These are phyloP conservation scores for Clonostachys chloroleuca DNA, from an alignment of 2,329 filamentous ascomycete genomes.

Conservation along the genomic window DNA sequence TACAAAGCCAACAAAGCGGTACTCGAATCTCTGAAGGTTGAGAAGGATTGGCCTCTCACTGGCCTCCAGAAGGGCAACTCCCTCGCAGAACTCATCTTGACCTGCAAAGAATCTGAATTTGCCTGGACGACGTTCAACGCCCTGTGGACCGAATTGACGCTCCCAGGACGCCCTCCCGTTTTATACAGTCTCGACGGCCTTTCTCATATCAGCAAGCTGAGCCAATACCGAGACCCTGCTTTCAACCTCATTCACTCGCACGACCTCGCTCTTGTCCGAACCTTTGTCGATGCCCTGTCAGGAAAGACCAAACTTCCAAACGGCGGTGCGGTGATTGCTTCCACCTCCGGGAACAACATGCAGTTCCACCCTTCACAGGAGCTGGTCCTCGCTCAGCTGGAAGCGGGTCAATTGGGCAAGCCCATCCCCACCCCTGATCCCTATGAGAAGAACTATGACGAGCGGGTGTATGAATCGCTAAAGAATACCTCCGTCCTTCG, in stretches of 20 bases:
- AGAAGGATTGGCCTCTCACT: slow-evolving; percentile 35
- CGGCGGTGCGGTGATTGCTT: slow-evolving; percentile 74
- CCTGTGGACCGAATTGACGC: slow-evolving; percentile 72
- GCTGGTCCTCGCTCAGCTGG: slow-evolving; percentile 57
- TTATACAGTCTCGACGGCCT: slow-evolving; percentile 77
- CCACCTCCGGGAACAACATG: slow-evolving; percentile 69
- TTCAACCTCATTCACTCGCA: slow-evolving; percentile 79
- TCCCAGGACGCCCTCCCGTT: slow-evolving; percentile 50
- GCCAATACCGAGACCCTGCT: slow-evolving; percentile 68
- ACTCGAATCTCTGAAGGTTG: slow-evolving; percentile 46
- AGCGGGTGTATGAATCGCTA: slow-evolving; percentile 48
- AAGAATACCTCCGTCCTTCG: slow-evolving; percentile 46
- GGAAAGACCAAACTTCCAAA: slow-evolving; percentile 56
- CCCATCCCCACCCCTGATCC: slow-evolving; percentile 40
- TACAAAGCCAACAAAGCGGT: slow-evolving; percentile 66
- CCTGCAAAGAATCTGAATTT: slow-evolving; percentile 68
- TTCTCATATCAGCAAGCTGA: slow-evolving; percentile 73
- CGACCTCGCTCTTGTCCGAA: slow-evolving; percentile 70
- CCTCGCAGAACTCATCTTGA: slow-evolving; percentile 65
- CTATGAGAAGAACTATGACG: slow-evolving; percentile 52
- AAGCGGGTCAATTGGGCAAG: slow-evolving; percentile 32
- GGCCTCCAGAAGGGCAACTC: slow-evolving; percentile 50
- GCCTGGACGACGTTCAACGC: slow-evolving; percentile 79
- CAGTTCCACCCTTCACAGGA: slow-evolving; percentile 63
- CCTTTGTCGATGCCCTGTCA: slow-evolving; percentile 70